phyloP scores from a whole-genome alignment of 306 rosid genomes.

The Dicorynia guianensis region DNA sequence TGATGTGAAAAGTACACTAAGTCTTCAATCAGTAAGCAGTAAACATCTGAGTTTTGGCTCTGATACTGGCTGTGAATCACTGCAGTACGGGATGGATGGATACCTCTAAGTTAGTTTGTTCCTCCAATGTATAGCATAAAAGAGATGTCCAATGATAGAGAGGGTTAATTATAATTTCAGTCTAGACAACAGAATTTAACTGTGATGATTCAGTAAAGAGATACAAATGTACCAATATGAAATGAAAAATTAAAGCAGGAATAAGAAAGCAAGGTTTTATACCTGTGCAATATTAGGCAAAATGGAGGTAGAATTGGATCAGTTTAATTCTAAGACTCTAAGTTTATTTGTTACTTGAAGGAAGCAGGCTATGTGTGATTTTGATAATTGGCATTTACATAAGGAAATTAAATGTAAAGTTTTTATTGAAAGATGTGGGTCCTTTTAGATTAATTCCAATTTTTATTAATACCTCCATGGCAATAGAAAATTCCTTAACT shows the following conservation, averaged over 20 bases:
- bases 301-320: not conserved
- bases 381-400: not conserved
- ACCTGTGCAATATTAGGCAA: not conserved
- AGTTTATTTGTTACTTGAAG: not conserved
- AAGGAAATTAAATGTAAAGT: not conserved
- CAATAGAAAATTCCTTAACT: not conserved
- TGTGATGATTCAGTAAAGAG: no score
- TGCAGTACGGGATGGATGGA: conserved; percentile 4
- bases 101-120: not conserved
- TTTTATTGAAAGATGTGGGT: not conserved
- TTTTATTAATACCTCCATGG: not conserved
- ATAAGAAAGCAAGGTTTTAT: not conserved
- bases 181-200: not conserved
- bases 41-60: conserved; percentile 18
- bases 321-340: not conserved
- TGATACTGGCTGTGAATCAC: conserved; percentile 12
- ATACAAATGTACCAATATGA: not conserved
- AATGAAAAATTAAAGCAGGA: not conserved
- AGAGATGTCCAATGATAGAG: not conserved
- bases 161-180: not conserved
- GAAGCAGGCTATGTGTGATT: not conserved
- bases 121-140: not conserved
- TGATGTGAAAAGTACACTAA: not conserved
- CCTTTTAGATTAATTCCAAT: not conserved
- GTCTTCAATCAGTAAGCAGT: not conserved